Base-by-base conservation (phyloP, 2,329 filamentous ascomycete species). In the Sphaerulina musiva region DNA sequence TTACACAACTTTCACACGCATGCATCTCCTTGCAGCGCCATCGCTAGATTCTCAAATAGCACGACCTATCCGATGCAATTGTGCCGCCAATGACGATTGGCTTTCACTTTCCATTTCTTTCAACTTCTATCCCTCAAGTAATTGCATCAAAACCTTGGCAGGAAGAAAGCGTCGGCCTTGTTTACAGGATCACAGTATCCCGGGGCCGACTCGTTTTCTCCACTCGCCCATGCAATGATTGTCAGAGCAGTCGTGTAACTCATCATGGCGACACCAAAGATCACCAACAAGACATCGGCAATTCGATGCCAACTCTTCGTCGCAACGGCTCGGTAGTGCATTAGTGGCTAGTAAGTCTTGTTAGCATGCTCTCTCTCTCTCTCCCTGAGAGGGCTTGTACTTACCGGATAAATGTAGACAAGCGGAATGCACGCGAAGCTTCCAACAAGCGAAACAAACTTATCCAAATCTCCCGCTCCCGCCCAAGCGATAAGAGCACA, bases 351-450 rank as follows among this genome's bases (percentile, higher is more conserved):
- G 11, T n/a, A 51, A 32, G 8, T 10, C 12, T 8, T 12, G 26
- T 54, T 44, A 58, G 59, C 39, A 54, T 12, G 42, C 12, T 36
- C 1, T 3, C 6, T 46, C 12, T 20, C 31, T 41, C 20, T 23
- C 47, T 12, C 43, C 14, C 7, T 14, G n/a, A 51, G 14, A 36
- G 12, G 45, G 29, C 32, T 44, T 14, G 6, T 39, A 82, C 89
- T 80, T 80, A 96, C 91, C 61, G 93, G 95, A 69, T 98, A 98
- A 51, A 98, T 95, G 68, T 95, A 97, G 58, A 97, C 93, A 54
- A 98, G 76, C 43, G 93, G 93, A 64, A 98, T 93, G 69, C 93
- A 98, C 57, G 93, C 93, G 76, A 98, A 98, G 72, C 91, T 95
- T 61, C 93, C 93, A 17, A 98, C 91, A 39, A 98, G 79, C 20